Conservation (phyloP, 768 basidiomycete species). For the Neoboletus subvelutipes region DNA sequence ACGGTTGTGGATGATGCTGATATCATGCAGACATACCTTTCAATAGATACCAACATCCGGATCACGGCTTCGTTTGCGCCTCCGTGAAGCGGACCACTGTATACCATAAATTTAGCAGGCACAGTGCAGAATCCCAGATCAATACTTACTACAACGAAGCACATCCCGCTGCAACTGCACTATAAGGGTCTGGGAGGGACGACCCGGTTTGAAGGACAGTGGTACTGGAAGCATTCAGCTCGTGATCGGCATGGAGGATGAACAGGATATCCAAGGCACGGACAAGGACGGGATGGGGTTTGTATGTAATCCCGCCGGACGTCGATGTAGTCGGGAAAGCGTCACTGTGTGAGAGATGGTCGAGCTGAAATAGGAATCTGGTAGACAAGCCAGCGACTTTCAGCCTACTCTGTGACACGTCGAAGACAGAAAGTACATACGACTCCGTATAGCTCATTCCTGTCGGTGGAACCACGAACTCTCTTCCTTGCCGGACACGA, state of each 20-base stretch:
- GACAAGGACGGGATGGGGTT: slow-evolving; percentile 79
- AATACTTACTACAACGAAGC: slow-evolving; percentile 81
- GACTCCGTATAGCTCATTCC: slow-evolving; percentile 83
- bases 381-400: not conserved
- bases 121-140: not conserved
- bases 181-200: slow-evolving; percentile 89
- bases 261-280: slow-evolving; percentile 88
- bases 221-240: slow-evolving; percentile 83
- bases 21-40: slow-evolving; percentile 50
- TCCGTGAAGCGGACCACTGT: slow-evolving; percentile 44
- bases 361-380: slow-evolving; percentile 90
- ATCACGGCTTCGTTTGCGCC: slow-evolving; percentile 95
- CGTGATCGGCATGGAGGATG: slow-evolving; percentile 88
- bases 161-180: slow-evolving; percentile 84
- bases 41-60: slow-evolving; percentile 88
- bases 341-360: slow-evolving; percentile 55
- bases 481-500: slow-evolving; percentile 85
- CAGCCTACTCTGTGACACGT: not conserved
- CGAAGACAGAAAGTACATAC: slow-evolving; percentile 35
- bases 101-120: not conserved
- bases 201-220: slow-evolving; percentile 87
- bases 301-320: slow-evolving; percentile 61
- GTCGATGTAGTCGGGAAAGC: slow-evolving; percentile 17
- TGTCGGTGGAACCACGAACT: slow-evolving; percentile 81
- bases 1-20: not conserved